phyloP scores from a whole-genome alignment of 177 flowering plant species.

The Tripterygium wilfordii region DNA sequence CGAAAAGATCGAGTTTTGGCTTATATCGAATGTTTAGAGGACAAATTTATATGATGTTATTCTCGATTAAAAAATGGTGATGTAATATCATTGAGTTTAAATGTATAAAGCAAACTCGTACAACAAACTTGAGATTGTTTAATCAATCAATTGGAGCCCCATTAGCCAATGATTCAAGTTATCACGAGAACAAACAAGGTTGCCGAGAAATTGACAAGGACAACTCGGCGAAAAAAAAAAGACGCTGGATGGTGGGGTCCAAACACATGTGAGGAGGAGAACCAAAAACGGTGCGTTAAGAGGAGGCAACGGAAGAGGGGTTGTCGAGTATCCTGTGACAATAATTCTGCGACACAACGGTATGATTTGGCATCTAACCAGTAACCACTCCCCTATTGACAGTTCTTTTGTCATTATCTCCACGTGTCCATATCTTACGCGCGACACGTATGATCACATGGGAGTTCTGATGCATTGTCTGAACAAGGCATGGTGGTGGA shows the following conservation, averaged over 20 bases:
- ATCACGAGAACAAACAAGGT: not conserved
- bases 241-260: not conserved
- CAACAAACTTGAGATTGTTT: too few relatives aligned
- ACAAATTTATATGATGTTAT: too few relatives aligned
- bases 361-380: constrained; percentile 6
- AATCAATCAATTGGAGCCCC: too few relatives aligned
- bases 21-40: too few relatives aligned
- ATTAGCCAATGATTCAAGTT: constrained; percentile 5
- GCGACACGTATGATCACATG: constrained; percentile 16
- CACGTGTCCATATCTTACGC: not conserved
- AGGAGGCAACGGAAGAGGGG: constrained; percentile 3
- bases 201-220: constrained; percentile 5
- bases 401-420: constrained; percentile 7
- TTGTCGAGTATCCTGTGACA: constrained; percentile 10
- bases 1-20: too few relatives aligned
- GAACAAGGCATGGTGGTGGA: not conserved
- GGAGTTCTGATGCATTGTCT: not conserved
- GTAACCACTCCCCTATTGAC: constrained; percentile 7
- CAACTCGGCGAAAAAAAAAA: not conserved
- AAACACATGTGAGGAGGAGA: constrained; percentile 3
- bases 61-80: too few relatives aligned
- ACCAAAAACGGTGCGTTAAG: constrained; percentile 2
- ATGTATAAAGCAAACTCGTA: too few relatives aligned
- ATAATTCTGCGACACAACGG: too few relatives aligned
- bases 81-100: too few relatives aligned